Evolutionary conservation across 768 basidiomycete species (phyloP).

Genomic region (Pseudohyphozyma bogoriensis): DNA sequence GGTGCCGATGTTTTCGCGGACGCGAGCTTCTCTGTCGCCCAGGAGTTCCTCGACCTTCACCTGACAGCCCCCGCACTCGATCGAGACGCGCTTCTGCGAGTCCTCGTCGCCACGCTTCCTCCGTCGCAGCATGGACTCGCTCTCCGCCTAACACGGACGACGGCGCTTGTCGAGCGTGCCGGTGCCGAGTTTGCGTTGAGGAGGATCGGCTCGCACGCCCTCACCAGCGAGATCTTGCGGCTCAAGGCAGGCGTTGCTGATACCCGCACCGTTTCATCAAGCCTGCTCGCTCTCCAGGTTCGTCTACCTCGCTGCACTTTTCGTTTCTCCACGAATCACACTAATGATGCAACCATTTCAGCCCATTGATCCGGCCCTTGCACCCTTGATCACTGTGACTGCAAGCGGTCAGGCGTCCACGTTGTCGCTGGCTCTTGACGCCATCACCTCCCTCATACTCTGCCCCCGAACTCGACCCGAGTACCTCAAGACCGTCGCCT

Average conservation of each 20-base stretch:
- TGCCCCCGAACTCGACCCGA: not conserved
- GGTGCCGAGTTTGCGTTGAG: conserved; percentile 2
- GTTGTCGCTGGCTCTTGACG: conserved; percentile 16
- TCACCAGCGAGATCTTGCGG: conserved; percentile 1
- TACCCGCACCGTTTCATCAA: conserved; percentile 38
- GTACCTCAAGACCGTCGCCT: not conserved
- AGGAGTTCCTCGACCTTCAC: not conserved
- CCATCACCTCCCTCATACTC: conserved; percentile 6
- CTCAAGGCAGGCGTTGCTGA: conserved; percentile 30
- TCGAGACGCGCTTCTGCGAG: not conserved
- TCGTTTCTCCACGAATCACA: conserved; percentile 42
- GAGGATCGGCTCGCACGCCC: conserved; percentile 34
- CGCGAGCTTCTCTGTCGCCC: conserved; percentile 1
- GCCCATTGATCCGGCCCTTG: conserved; percentile 24
- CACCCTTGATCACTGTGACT: conserved; percentile 5
- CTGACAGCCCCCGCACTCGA: not conserved
- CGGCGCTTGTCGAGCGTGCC: not conserved
- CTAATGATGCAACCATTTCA: conserved; percentile 40
- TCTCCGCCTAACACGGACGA: conserved; percentile 14
- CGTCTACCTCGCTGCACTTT: conserved; percentile 32
- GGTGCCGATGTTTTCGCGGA: conserved; percentile 15
- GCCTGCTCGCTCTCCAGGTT: conserved; percentile 45
- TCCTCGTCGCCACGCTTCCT: conserved; percentile 11
- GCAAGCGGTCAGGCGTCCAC: not conserved
- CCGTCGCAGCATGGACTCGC: conserved; percentile 7